Evolutionary conservation across 257 asterid genomes (phyloP), one percentile per base, ranked within the genome.

Genomic region (Thymus quinquecostatus): DNA sequence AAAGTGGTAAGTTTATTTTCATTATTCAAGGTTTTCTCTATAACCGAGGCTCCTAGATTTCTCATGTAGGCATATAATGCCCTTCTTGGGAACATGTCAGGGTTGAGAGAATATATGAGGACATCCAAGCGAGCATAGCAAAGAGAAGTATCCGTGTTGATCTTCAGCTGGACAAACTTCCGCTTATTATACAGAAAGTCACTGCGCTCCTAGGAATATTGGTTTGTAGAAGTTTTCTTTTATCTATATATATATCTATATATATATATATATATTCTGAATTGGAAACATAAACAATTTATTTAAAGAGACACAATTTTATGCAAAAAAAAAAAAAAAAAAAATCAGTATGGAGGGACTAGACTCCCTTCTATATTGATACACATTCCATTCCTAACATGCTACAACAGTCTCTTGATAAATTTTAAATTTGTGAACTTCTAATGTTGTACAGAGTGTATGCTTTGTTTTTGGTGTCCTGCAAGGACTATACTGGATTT

Each of bases 121-220:
- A 82, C 77, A 85, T 89, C 67, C 77, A 32, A 13, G 81, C 71
- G 69, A 88, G 89, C 87, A 83, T 87, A 76, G 79, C 0, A 50
- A 82, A 79, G 6, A 69, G 78, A 71, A 83, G 81, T 47, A 82
- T 94, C 81, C 86, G 69, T 70, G 83, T 3, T 69, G 95, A 83
- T 81, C 72, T 92, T 75, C 87, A 61, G 75, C 81, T 94, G 80
- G 81, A 80, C 62, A 91, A 89, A 79, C 87, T 94, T 69, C 74
- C 99, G 14, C 86, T 86, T 60, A 86, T 94, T 60, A 86, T 91
- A 78, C 98, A 89, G 88, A 94, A 89, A 83, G 87, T 94, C 67
- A 89, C 92, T 44, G 98, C 95, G 28, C 89, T 94, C 61, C 84
- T 92, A 80, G 99, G 99, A 72, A 81, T 94, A 69, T 84, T 94